Percentiles rank a stretch among this genome's conserved stretches.
phyloP scores from a whole-genome alignment of 257 asterid species.

The Eucommia ulmoides region DNA sequence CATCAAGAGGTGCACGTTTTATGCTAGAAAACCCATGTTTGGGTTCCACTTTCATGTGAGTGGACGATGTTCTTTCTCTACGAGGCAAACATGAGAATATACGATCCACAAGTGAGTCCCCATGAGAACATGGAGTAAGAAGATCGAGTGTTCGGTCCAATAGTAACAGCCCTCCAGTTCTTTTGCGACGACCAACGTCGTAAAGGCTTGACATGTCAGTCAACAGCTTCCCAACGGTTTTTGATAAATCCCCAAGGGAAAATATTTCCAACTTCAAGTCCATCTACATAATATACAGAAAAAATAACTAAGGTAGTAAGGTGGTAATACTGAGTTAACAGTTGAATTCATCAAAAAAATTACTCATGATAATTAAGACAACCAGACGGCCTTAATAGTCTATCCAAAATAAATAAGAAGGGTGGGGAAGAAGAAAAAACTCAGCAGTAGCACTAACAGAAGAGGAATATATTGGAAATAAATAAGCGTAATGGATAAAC shows the following conservation, averaged over 20 bases:
- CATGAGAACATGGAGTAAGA: slow-evolving; percentile 95
- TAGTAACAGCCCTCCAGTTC: slow-evolving; percentile 81
- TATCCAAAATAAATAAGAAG: too few relatives aligned
- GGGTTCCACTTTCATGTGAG: slow-evolving; percentile 37
- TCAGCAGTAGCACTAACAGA: background rate
- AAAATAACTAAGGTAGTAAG: too few relatives aligned
- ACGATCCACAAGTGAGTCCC: slow-evolving; percentile 91
- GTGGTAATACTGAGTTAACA: too few relatives aligned
- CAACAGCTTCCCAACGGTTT: slow-evolving; percentile 81
- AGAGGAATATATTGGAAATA: background rate
- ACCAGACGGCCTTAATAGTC: too few relatives aligned
- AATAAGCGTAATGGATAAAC: background rate
- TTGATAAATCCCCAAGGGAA: slow-evolving; percentile 91
- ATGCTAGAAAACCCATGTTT: slow-evolving; percentile 36
- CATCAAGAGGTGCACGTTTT: slow-evolving; percentile 60
- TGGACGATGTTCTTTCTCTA: slow-evolving; percentile 37
- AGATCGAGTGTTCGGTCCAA: slow-evolving; percentile 96
- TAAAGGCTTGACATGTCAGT: slow-evolving; percentile 97
- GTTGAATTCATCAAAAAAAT: too few relatives aligned
- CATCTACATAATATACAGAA: slow-evolving; percentile 61
- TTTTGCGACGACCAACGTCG: slow-evolving; percentile 90
- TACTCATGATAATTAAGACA: too few relatives aligned
- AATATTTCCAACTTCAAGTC: slow-evolving; percentile 94
- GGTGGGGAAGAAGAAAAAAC: too few relatives aligned
- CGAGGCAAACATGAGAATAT: slow-evolving; percentile 76